These are phyloP conservation scores for Dothiorella sarmentorum DNA, from an alignment of 2,329 filamentous ascomycete species.

Conservation along the genomic window DNA sequence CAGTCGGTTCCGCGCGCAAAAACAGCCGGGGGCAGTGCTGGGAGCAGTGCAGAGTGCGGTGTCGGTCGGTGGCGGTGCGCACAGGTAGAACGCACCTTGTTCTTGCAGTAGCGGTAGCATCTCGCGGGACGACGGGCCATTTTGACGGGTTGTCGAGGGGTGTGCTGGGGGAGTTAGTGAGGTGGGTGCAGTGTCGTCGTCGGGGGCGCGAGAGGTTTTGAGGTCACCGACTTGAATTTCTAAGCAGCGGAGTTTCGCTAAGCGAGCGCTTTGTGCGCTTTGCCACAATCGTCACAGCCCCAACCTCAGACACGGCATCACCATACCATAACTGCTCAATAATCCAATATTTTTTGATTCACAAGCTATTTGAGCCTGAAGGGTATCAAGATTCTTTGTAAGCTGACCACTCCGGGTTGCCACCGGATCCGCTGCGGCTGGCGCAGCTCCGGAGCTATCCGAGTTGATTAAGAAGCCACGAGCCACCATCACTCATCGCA, in stretches of 20 bases:
- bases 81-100: slow-evolving; percentile 70
- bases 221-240: slow-evolving; percentile 18
- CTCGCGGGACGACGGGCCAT: slow-evolving; percentile 99
- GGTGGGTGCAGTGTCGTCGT: slow-evolving; percentile 7
- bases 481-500: neutral
- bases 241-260: slow-evolving; percentile 16
- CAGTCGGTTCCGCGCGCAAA: neutral
- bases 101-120: slow-evolving; percentile 99
- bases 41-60: neutral
- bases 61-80: neutral
- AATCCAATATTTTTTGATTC: neutral
- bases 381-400: neutral
- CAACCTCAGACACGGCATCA: neutral
- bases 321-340: neutral
- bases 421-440: neutral
- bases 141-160: slow-evolving; percentile 63
- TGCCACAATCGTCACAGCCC: slow-evolving; percentile 16
- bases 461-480: neutral
- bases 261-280: slow-evolving; percentile 15
- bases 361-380: neutral
- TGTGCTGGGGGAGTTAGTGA: slow-evolving; percentile 34
- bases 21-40: neutral
- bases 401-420: neutral
- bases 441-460: neutral
- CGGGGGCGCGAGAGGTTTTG: slow-evolving; percentile 18